Conservation (phyloP, 169 alveolate genomes). For the Eimeria acervulina region DNA sequence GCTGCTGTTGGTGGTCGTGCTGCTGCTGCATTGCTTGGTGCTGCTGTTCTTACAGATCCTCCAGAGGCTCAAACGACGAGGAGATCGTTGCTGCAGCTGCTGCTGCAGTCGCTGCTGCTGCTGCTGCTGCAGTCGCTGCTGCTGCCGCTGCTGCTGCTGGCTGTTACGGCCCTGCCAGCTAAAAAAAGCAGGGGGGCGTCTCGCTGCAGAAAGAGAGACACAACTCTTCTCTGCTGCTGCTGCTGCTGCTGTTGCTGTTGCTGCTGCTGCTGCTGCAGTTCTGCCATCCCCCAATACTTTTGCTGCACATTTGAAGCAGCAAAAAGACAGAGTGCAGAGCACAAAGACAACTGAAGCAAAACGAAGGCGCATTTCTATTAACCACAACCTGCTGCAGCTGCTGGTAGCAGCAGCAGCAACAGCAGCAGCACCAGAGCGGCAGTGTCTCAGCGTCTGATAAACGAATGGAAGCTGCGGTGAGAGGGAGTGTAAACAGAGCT, state of each 20-base stretch:
- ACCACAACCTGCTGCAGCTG: background rate
- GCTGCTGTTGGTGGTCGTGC: too few relatives aligned
- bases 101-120: background rate
- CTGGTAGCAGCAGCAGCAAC: background rate
- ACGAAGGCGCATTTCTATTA: background rate
- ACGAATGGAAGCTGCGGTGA: too few relatives aligned
- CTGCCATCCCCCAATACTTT: background rate
- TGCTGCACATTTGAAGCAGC: background rate
- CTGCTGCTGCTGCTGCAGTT: too few relatives aligned
- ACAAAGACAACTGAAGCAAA: background rate
- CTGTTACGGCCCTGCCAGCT: background rate
- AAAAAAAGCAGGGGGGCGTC: background rate
- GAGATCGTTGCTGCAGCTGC: too few relatives aligned
- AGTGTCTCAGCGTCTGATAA: background rate
- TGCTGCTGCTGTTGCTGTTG: background rate
- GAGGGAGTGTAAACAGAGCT: background rate
- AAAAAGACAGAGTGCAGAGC: background rate
- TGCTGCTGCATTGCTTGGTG: background rate
- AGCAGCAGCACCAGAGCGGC: background rate
- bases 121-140: background rate
- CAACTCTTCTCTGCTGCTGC: background rate
- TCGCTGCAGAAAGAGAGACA: background rate
- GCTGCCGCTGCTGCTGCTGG: background rate
- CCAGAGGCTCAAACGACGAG: constrained; percentile 9
- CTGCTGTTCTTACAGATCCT: background rate